phyloP scores from a whole-genome alignment of 2,329 filamentous ascomycete species.

The Colletotrichum sansevieriae region DNA sequence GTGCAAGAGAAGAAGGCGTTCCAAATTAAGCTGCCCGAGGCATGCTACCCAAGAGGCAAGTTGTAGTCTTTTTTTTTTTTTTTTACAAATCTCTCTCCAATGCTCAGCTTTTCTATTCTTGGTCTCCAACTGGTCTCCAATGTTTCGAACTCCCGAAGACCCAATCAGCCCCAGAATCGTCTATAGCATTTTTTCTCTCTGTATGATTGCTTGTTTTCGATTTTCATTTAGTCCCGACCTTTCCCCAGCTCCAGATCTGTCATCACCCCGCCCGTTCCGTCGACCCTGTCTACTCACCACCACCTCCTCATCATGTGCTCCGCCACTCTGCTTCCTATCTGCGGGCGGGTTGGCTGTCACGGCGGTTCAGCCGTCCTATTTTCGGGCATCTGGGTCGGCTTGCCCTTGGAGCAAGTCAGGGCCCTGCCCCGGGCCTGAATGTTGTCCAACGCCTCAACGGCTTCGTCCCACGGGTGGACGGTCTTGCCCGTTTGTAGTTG shows the following conservation, averaged over 20 bases:
- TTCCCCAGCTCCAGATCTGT: not conserved
- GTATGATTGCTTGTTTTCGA: not conserved
- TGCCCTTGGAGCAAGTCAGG: not conserved
- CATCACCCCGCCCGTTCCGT: not conserved
- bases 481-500: not conserved
- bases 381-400: not conserved
- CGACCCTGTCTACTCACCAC: not conserved
- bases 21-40: constrained; percentile 21
- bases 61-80: not conserved
- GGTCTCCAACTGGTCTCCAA: not conserved
- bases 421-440: too few relatives aligned
- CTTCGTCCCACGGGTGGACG: not conserved
- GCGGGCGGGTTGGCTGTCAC: not conserved
- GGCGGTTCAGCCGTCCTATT: constrained; percentile 1
- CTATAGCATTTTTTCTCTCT: not conserved
- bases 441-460: not conserved
- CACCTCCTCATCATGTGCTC: not conserved
- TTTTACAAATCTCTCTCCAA: not conserved
- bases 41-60: constrained; percentile 29
- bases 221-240: constrained; percentile 9
- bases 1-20: constrained; percentile 27
- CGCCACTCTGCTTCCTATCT: not conserved
- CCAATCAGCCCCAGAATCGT: not conserved
- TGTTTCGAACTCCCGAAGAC: too few relatives aligned
- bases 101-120: not conserved